These are phyloP conservation scores for Thermoascus crustaceus DNA, from an alignment of 2,329 filamentous ascomycete species.

Conservation along the genomic window DNA sequence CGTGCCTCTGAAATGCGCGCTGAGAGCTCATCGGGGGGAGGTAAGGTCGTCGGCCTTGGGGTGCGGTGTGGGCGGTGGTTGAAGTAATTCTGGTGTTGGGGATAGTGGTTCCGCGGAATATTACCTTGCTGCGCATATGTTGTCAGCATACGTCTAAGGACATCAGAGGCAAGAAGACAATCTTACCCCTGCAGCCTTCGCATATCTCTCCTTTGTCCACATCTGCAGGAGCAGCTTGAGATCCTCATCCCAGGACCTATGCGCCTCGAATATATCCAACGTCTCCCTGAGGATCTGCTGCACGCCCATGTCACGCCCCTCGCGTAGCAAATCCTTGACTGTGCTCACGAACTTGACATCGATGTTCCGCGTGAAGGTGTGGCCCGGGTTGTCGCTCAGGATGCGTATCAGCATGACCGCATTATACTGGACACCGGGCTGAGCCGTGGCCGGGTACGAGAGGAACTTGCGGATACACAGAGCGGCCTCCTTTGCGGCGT, in stretches of 20 bases:
- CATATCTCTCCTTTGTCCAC: conserved; percentile 70
- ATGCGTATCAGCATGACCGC: conserved; percentile 93
- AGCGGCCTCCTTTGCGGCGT: conserved; percentile 74
- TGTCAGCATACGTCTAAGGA: not conserved
- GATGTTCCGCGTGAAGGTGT: conserved; percentile 81
- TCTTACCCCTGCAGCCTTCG: no score
- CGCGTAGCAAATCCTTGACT: conserved; percentile 65
- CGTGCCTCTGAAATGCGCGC: conserved; percentile 81
- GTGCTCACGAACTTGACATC: conserved; percentile 75
- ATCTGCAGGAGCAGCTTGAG: conserved; percentile 64
- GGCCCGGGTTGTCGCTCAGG: conserved; percentile 81
- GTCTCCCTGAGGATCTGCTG: conserved; percentile 83
- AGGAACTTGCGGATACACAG: conserved; percentile 75
- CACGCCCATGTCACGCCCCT: conserved; percentile 64
- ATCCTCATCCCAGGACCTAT: conserved; percentile 66
- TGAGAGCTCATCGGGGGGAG: conserved; percentile 66
- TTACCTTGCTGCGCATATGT: conserved; percentile 5
- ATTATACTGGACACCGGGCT: conserved; percentile 80
- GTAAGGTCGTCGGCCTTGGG: no score
- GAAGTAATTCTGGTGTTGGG: conserved; percentile 13
- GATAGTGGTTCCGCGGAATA: conserved; percentile 1
- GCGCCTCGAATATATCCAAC: conserved; percentile 65
- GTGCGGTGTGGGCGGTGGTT: conserved; percentile 33
- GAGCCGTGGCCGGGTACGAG: conserved; percentile 56
- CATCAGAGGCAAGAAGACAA: not conserved